Evolutionary conservation across 1,284 basidiomycete genomes (phyloP), one percentile per base, ranked within the genome.

Genomic region (Microstroma glucosiphilum): DNA sequence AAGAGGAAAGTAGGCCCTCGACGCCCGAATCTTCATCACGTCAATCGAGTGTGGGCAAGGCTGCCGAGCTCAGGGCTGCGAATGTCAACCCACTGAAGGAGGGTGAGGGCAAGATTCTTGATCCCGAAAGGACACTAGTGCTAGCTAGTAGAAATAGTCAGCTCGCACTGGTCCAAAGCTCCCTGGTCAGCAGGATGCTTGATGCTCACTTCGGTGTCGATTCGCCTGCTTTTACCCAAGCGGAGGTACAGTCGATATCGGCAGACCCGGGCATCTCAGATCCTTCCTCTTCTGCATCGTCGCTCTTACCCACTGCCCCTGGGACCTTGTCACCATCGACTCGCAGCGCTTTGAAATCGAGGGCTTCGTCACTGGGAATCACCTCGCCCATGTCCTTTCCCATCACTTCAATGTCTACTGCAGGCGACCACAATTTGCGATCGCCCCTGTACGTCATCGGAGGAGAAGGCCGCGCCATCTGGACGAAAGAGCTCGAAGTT

Each of bases 401-500:
- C 40, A 72, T 92, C 54, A 86, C 85, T 21, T 91, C 90, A 81
- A 93, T 94, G 88, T 84, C 88, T 42, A 96, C 91, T 1, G 87
- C 87, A 8, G 94, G 93, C 9, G 96, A 98, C 82, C 88, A 89
- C 70, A 94, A 97, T 76, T 88, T 92, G 79, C 87, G 80, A 40
- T 82, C 83, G 46, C 83, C 83, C 0, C 75, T 85, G 17, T 84
- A 85, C 71, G 81, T 84, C 25, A 79, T 82, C 55, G 81, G 81
- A 17, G 81, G 81, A 30, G 80, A 81, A 43, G 79, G 80, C 62
- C 92, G 93, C 80, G 87, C 89, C 0, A 82, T 97, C 17, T 97
- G 93, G 93, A 96, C 93, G 37, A 89, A 91, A 77, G 93, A 96
- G 77, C 86, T 97, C 64, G 93, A 97, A 79, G 88, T 89, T 21